These are phyloP conservation scores for Boletellus ananiceps DNA, from an alignment of 768 basidiomycete genomes.

Conservation along the genomic window DNA sequence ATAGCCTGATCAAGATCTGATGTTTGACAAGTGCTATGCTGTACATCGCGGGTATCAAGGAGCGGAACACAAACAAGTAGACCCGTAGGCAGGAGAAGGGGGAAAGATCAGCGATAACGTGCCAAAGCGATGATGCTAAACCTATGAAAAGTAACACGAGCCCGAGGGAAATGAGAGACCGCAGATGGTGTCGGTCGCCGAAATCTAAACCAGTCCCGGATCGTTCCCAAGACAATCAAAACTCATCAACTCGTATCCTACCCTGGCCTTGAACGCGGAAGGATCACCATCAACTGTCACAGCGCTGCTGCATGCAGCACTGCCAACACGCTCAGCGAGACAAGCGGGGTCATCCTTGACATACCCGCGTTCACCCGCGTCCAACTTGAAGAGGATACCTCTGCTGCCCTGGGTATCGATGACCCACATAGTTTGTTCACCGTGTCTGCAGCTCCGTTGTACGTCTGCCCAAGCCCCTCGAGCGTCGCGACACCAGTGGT, in stretches of 20 bases:
- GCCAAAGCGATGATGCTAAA: too few relatives aligned
- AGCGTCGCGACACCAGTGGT: constrained; percentile 32
- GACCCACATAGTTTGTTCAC: constrained; percentile 49
- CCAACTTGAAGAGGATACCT: constrained; percentile 8
- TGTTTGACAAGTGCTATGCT: too few relatives aligned
- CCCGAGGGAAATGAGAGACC: not conserved
- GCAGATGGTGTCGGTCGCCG: not conserved
- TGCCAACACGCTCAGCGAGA: constrained; percentile 10
- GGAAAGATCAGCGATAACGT: not conserved
- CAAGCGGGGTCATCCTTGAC: constrained; percentile 4
- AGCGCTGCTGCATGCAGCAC: constrained; percentile 6
- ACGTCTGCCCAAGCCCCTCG: constrained; percentile 43
- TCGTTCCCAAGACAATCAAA: not conserved
- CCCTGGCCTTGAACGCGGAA: not conserved
- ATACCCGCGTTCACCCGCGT: constrained; percentile 7
- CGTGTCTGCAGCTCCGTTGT: constrained; percentile 42
- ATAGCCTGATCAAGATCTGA: too few relatives aligned
- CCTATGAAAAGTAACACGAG: not conserved
- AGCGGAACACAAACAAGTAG: too few relatives aligned
- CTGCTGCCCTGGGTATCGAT: constrained; percentile 35
- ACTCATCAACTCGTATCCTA: not conserved
- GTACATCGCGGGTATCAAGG: too few relatives aligned
- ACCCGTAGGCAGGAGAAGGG: too few relatives aligned
- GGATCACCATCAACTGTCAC: constrained; percentile 9
- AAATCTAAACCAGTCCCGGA: not conserved